Base-by-base conservation (phyloP, 2,329 filamentous ascomycete genomes). In the Didymella keratinophila region DNA sequence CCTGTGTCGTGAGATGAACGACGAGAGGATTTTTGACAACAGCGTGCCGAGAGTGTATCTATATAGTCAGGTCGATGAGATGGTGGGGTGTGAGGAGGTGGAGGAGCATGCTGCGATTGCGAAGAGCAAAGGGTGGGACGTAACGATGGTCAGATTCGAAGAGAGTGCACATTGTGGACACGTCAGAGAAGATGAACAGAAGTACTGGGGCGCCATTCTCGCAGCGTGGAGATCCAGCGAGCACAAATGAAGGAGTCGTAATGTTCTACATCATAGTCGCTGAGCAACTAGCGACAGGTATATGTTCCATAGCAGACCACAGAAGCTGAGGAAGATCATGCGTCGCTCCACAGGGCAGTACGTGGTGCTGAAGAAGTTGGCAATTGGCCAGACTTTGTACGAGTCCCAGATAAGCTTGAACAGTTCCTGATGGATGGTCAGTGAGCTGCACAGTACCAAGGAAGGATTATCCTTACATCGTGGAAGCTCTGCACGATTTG, bases 271-370 rank as follows among this genome's bases (percentile, higher is more conserved):
- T 27, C 70, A 76, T 32, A 76, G 52, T n/a, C 71, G 63, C 20
- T 69, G 66, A 14, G 75, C 83, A 56, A 88, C 78, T 63, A 93
- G 78, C 65, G 88, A 92, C 75, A 93, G 80, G 73, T 91, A 93
- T 36, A 93, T 81, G 1, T 89, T 89, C 91, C 91, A 94, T 11
- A 81, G 81, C 37, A 93, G 81, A 8, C 91, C 90, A 34, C 89
- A 90, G 61, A 89, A 76, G 65, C 87, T 87, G n/a, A 88, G 88
- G 60, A 93, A 84, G 51, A 93, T 79, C 64, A 90, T 90, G 27
- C 91, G 82, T 27, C 82, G 81, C 73, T 92, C 85, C 12, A 92
- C 85, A 12, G 88, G 90, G 67, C 89, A 84, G 49, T 92, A 79
- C 0, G 87, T 86, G 67, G 89, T 93, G 79, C 89, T 90, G 66